Evolutionary conservation across 2,329 filamentous ascomycete species (phyloP), one percentile per base, ranked within the genome.

Genomic region (Cryphonectria naterciae): DNA sequence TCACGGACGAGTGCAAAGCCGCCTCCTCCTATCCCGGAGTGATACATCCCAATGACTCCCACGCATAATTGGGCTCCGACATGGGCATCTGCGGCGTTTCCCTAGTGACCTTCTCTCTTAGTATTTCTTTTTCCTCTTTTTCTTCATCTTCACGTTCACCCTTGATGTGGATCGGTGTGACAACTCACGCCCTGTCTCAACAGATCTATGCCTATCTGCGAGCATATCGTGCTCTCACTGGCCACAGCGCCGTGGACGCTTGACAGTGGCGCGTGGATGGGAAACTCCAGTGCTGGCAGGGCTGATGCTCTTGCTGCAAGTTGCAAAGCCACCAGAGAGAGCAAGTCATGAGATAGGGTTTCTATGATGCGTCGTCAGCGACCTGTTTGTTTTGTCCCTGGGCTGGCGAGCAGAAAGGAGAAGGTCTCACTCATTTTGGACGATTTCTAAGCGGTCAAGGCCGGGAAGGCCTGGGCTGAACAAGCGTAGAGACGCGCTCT

Each of bases 1-100:
- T 89, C 86, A 64, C 93, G 90, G 6, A 97, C 88, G 6, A 97
- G 85, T 86, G 94, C 92, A 81, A 98, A 98, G 2, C 95, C 95
- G 56, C 95, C 95, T 8, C 95, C 95, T 28, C 93, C 95, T 71
- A 98, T 92, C 22, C 95, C 95, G 56, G 88, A 88, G 79, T 95
- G 92, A 75, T 93, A 93, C 89, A 93, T 93, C 69, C 87, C 91
- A 61, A 92, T 86, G 8, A 93, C 91, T 7, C 93, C 93, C 52
- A 94, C 87, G 74, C 93, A 95, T 66, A 95, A 87, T 10, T 89
- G 89, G 0, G 92, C 92, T 41, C 89, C 92, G 28, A 95, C 89
- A 73, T 93, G 81, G 63, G 92, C 91, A 81, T 95, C 93, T 0
- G 91, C 92, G 17, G 93, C 92, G 80, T 93, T 94, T 8, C 93